These are phyloP conservation scores for Fusarium sp. DNA, from an alignment of 2,329 filamentous ascomycete genomes.

Conservation along the genomic window DNA sequence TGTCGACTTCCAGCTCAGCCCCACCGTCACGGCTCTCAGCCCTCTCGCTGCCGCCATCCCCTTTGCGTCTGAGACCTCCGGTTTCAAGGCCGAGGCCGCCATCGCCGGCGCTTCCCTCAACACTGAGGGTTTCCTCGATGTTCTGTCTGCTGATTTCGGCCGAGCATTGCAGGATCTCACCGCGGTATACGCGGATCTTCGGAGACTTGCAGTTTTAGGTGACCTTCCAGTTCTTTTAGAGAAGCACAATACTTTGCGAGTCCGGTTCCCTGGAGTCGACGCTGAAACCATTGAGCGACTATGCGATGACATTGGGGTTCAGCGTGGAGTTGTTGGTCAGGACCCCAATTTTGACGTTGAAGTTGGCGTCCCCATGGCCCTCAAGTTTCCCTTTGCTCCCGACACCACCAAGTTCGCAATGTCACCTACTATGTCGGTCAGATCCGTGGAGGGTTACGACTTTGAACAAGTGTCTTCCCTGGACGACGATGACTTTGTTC, in stretches of 20 bases:
- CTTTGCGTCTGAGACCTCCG: slow-evolving; percentile 57
- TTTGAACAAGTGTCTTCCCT: slow-evolving; percentile 54
- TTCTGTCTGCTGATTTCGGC: slow-evolving; percentile 89
- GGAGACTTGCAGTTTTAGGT: slow-evolving; percentile 79
- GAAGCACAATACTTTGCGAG: slow-evolving; percentile 74
- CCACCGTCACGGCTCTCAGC: slow-evolving; percentile 89
- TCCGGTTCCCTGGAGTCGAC: slow-evolving; percentile 94
- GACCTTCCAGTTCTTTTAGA: slow-evolving; percentile 86
- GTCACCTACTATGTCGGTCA: slow-evolving; percentile 62
- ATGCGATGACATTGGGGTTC: slow-evolving; percentile 88
- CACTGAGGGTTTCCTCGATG: slow-evolving; percentile 84
- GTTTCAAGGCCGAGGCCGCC: slow-evolving; percentile 55
- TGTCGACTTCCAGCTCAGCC: slow-evolving; percentile 89
- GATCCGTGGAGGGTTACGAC: slow-evolving; percentile 58
- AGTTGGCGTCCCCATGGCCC: slow-evolving; percentile 77
- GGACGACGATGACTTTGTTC: slow-evolving; percentile 52
- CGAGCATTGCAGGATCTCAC: slow-evolving; percentile 87
- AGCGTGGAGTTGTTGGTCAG: slow-evolving; percentile 81
- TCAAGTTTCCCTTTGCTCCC: slow-evolving; percentile 89
- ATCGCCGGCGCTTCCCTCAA: slow-evolving; percentile 74
- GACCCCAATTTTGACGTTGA: slow-evolving; percentile 78
- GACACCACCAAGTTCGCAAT: slow-evolving; percentile 54
- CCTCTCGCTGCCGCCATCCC: slow-evolving; percentile 72
- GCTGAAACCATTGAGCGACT: slow-evolving; percentile 83
- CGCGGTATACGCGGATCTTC: slow-evolving; percentile 83